These are phyloP conservation scores for Cicer bijugum DNA, from an alignment of 306 rosid genomes.

Conservation along the genomic window DNA sequence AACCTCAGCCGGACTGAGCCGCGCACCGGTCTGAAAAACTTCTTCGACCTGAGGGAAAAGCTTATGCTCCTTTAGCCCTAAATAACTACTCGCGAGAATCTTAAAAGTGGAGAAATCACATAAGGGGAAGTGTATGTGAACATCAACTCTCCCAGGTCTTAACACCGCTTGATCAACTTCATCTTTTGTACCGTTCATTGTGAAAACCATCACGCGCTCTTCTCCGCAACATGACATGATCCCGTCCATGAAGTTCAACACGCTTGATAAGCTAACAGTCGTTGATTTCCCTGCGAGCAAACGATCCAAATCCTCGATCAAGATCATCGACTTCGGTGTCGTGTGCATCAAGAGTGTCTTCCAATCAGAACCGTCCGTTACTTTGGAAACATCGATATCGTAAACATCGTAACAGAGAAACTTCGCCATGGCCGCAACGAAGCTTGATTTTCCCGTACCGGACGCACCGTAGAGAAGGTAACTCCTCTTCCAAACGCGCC, in stretches of 20 bases:
- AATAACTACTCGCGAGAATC: conserved; percentile 64
- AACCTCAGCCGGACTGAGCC: conserved; percentile 79
- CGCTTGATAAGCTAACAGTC: conserved; percentile 58
- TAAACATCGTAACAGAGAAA: conserved; percentile 77
- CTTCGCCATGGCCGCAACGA: conserved; percentile 89
- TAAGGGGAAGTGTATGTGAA: conserved; percentile 76
- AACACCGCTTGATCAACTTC: conserved; percentile 64
- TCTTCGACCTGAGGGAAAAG: conserved; percentile 84
- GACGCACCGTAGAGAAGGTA: conserved; percentile 78
- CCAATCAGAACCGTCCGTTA: conserved; percentile 63
- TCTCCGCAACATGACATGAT: conserved; percentile 73
- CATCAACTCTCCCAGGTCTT: conserved; percentile 85
- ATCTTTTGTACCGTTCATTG: conserved; percentile 65
- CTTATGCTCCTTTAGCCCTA: conserved; percentile 95
- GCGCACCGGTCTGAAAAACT: conserved; percentile 67
- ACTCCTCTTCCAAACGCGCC: conserved; percentile 96
- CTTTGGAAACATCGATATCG: conserved; percentile 69
- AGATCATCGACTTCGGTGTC: conserved; percentile 67
- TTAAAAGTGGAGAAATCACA: conserved; percentile 88
- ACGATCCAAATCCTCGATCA: conserved; percentile 82
- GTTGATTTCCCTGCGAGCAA: conserved; percentile 50
- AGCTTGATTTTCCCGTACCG: conserved; percentile 87
- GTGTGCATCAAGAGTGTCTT: conserved; percentile 68
- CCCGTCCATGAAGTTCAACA: conserved; percentile 91
- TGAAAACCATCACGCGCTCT: conserved; percentile 84